phyloP scores from a whole-genome alignment of 1,139 yeast species.

The Saccharomyces hybrid region DNA sequence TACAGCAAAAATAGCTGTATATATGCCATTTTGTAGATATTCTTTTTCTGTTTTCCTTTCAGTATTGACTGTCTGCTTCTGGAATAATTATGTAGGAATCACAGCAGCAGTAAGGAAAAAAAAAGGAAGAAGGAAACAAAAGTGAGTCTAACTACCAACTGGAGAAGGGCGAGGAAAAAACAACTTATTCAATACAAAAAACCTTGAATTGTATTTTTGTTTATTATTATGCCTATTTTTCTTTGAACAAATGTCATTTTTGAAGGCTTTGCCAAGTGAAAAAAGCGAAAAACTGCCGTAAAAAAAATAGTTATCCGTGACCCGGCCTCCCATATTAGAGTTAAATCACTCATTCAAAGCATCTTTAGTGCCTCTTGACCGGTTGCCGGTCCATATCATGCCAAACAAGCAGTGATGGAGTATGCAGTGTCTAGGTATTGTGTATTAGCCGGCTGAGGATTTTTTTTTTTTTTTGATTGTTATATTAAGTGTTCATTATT shows the following conservation, averaged over 20 bases:
- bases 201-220: neutral
- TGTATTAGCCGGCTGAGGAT: neutral
- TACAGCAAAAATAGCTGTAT: neutral
- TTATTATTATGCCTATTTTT: neutral
- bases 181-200: neutral
- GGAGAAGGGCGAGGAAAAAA: neutral
- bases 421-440: neutral
- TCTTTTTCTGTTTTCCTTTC: neutral
- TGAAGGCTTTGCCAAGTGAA: neutral
- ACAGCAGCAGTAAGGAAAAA: neutral
- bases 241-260: conserved; percentile 2
- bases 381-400: neutral
- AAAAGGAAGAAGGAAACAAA: neutral
- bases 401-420: neutral
- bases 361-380: neutral
- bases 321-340: neutral
- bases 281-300: neutral
- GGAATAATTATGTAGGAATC: neutral
- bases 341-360: neutral
- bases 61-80: neutral
- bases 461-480: neutral
- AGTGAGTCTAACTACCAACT: neutral
- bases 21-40: neutral
- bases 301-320: neutral
- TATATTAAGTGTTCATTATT: neutral